A percentile compares a stretch with the other conserved stretches of the same genome.
These are phyloP conservation scores for Solanum gracilifrons DNA, from an alignment of 257 asterid genomes.

Conservation along the genomic window DNA sequence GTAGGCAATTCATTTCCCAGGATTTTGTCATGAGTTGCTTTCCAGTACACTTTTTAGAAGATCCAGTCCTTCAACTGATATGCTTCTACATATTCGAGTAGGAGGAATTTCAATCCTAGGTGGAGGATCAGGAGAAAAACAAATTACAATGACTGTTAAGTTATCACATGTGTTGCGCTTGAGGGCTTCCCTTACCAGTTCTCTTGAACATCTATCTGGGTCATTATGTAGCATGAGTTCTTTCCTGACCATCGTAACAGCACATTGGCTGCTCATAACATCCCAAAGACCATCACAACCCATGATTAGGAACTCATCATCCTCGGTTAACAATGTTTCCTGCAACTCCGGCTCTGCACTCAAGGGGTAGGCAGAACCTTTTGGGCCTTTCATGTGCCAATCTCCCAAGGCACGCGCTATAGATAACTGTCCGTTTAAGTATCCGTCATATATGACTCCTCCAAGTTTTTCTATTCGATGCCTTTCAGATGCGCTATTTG, in stretches of 20 bases:
- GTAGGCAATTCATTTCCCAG: background rate
- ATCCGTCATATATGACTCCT: constrained; percentile 80
- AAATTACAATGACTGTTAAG: constrained; percentile 60
- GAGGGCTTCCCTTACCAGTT: constrained; percentile 75
- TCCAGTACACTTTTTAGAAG: background rate
- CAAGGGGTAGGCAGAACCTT: constrained; percentile 65
- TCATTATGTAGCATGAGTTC: constrained; percentile 84
- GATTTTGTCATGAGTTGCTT: background rate
- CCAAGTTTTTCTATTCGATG: constrained; percentile 75
- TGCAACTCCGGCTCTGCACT: constrained; percentile 87
- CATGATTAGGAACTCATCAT: constrained; percentile 79
- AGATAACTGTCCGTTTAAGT: constrained; percentile 79
- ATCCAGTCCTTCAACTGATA: background rate
- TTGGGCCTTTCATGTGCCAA: constrained; percentile 92
- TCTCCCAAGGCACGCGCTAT: constrained; percentile 91
- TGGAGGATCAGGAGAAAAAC: constrained; percentile 90
- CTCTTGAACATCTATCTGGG: constrained; percentile 79
- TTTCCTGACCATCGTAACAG: constrained; percentile 76
- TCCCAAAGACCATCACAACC: constrained; percentile 97
- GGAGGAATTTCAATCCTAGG: constrained; percentile 51
- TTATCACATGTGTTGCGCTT: constrained; percentile 79
- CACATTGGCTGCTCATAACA: constrained; percentile 91
- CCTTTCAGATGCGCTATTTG: constrained; percentile 53
- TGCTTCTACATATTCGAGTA: constrained; percentile 39
- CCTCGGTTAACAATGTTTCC: constrained; percentile 56